Evolutionary conservation across 1,284 basidiomycete genomes (phyloP).

Genomic region (Tausonia pullulans): DNA sequence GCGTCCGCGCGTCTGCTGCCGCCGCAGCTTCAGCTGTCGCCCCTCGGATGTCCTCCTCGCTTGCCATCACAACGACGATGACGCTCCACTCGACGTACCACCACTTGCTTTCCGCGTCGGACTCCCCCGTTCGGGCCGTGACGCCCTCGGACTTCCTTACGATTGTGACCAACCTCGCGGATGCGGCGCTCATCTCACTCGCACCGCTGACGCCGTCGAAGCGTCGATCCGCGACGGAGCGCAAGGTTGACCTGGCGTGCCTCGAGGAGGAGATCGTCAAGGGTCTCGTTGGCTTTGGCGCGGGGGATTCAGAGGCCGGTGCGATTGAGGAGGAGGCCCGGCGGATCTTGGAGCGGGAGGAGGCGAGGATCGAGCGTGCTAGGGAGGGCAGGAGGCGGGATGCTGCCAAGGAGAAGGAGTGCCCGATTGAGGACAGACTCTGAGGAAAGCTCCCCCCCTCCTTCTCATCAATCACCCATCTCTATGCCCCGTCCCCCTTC

Average conservation of each 20-base stretch:
- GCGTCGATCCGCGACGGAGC: neutral
- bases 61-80: slow-evolving; percentile 3
- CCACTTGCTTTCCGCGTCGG: slow-evolving; percentile 12
- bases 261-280: slow-evolving; percentile 17
- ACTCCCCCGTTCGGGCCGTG: slow-evolving; percentile 11
- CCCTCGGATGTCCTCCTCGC: neutral
- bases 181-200: slow-evolving; percentile 6
- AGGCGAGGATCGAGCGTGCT: slow-evolving; percentile 8
- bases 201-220: slow-evolving; percentile 9
- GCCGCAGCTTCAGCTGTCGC: neutral
- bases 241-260: slow-evolving; percentile 11
- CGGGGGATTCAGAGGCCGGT: neutral
- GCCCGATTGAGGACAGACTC: slow-evolving; percentile 11
- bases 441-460: neutral
- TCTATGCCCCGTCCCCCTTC: no score
- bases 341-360: slow-evolving; percentile 15
- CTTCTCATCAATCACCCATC: neutral
- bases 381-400: slow-evolving; percentile 6
- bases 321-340: slow-evolving; percentile 15
- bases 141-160: slow-evolving; percentile 14
- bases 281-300: slow-evolving; percentile 9
- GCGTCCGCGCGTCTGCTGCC: neutral
- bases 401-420: slow-evolving; percentile 3
- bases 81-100: slow-evolving; percentile 12
- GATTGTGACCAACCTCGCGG: slow-evolving; percentile 11